Evolutionary conservation across 192 early-diverging fungal genomes (phyloP), one percentile per base, ranked within the genome.

Genomic region (Coemansia sp.): DNA sequence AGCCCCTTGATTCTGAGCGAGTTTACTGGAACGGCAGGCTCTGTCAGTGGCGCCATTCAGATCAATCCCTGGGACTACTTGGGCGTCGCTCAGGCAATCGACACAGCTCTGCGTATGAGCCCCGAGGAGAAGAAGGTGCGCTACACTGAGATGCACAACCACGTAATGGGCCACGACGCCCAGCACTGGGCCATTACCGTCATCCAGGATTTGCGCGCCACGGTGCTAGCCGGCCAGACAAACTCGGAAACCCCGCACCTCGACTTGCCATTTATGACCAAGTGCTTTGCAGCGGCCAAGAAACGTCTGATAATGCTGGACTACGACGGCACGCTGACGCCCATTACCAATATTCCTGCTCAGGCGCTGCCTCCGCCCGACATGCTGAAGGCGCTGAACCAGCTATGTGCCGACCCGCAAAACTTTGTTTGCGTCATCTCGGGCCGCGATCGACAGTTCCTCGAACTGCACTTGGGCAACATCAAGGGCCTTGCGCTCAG

Each of bases 41-140:
- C 89, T 6, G 86, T 97, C 20, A 91, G 93, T 16, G 88, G 86
- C 16, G 91, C 91, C 45, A 81, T 94, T 12, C 85, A 94, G 44
- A 92, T 99, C 37, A 99, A 99, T 67, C 97, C 97, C 16, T 99
- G 95, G 95, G 94, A 99, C 79, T 94, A 92, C 64, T 67, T 83
- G 78, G 91, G 94, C 43, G 93, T 95, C 6, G 93, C 94, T 5
- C 83, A 91, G 64, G 92, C 94, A 3, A 93, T 98, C 64, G 86
- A 96, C 74, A 92, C 94, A 30, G 95, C 92, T 1, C 84, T 99
- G 29, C 82, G 72, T 35, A 94, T 95, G 89, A 65, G 78, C 43
- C 74, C 87, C 20, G 92, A 93, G 22, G 95, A 98, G 64, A 75
- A 75, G 70, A 75, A 66, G 40, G 62, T 65, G 49, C 80, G 79